Conservation (phyloP, 1,139 yeast genomes). For the Candida sanyaensis region DNA sequence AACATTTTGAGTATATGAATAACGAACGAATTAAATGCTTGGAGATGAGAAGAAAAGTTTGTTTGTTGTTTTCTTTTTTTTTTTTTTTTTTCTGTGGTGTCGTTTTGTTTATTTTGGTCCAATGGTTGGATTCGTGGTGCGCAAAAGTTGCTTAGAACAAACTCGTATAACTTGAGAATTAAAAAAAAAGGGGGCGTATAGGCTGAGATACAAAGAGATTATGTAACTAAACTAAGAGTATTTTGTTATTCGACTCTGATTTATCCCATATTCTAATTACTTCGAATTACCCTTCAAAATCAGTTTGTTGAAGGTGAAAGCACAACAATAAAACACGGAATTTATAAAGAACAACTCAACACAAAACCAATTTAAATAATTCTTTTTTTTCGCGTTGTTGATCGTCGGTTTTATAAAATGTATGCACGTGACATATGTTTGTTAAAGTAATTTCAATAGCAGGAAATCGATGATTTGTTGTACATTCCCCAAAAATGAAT, state of each 20-base stretch:
- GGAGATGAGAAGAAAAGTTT: background rate
- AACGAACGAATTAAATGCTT: conserved; percentile 6
- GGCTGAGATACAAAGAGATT: no score
- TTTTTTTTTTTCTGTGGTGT: background rate
- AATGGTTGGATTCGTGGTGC: no score
- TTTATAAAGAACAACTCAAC: background rate
- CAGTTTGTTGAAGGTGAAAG: background rate
- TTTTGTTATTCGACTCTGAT: background rate
- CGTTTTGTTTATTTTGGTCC: no score
- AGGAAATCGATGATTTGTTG: no score
- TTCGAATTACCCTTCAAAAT: background rate
- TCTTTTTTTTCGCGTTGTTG: no score
- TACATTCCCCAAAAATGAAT: no score
- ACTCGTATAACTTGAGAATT: no score
- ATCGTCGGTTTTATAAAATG: background rate
- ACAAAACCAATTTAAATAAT: background rate
- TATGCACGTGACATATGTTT: background rate
- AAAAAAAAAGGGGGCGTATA: no score
- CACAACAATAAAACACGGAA: background rate
- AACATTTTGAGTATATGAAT: conserved; percentile 5
- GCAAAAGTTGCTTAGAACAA: no score
- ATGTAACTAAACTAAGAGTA: background rate
- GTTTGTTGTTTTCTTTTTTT: background rate
- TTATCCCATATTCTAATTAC: no score
- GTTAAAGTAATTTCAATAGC: no score